phyloP scores from a whole-genome alignment of 768 basidiomycete species.

The Mrakia gelida region DNA sequence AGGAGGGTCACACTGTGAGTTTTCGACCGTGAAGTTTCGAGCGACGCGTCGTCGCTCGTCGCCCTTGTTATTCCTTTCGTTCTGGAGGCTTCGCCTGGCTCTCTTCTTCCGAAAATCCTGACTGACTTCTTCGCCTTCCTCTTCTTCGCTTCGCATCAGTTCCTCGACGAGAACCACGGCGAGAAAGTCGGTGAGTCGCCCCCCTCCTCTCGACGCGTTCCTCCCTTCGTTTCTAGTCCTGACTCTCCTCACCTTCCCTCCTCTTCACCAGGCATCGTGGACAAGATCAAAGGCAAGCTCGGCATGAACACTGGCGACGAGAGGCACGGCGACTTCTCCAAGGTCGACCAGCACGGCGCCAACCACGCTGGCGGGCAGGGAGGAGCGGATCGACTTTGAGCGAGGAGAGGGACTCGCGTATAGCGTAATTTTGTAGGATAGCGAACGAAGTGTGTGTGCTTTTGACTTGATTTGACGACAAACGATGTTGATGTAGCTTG shows the following conservation, averaged over 20 bases:
- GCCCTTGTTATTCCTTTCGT: too few relatives aligned
- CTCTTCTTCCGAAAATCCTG: too few relatives aligned
- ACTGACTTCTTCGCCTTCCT: too few relatives aligned
- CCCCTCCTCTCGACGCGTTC: too few relatives aligned
- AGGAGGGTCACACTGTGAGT: constrained; percentile 7
- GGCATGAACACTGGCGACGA: constrained; percentile 12
- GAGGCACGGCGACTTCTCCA: neutral
- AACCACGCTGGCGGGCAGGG: neutral
- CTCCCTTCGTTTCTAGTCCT: too few relatives aligned
- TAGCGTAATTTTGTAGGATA: neutral
- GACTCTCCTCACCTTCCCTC: too few relatives aligned
- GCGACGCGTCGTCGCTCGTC: too few relatives aligned
- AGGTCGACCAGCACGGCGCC: neutral
- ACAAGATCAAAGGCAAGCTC: constrained; percentile 9
- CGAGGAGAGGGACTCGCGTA: neutral
- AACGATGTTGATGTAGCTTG: too few relatives aligned
- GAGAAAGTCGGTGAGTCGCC: neutral
- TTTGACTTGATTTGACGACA: too few relatives aligned
- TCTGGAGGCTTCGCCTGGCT: too few relatives aligned
- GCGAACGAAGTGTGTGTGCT: neutral
- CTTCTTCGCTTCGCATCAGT: neutral
- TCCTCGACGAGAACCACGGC: constrained; percentile 5
- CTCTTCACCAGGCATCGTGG: neutral
- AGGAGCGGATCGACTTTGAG: neutral
- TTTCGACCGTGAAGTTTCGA: too few relatives aligned